These are phyloP conservation scores for Capsicum rhomboideum DNA, from an alignment of 257 asterid species.

Conservation along the genomic window DNA sequence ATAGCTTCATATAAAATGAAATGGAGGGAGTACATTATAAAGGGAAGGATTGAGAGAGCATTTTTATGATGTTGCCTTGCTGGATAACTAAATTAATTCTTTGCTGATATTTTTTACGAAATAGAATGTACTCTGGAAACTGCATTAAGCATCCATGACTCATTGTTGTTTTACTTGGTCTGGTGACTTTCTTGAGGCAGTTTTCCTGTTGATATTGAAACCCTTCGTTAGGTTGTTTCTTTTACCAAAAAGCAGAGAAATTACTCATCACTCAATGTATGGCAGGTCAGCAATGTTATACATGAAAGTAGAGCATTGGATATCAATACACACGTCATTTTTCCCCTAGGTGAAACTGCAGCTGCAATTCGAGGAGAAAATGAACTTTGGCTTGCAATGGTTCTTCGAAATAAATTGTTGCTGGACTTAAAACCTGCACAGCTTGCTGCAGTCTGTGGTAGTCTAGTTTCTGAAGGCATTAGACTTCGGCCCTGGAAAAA, in stretches of 20 bases:
- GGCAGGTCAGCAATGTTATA: conserved; percentile 89
- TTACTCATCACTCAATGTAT: conserved; percentile 10
- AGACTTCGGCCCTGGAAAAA: conserved; percentile 88
- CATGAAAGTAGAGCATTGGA: conserved; percentile 96
- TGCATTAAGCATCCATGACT: background rate
- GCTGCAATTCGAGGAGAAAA: conserved; percentile 98
- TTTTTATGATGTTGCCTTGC: background rate
- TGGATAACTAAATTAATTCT: background rate
- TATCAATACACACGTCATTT: conserved; percentile 67
- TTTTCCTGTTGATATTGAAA: background rate
- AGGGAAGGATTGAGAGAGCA: background rate
- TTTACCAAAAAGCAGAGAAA: background rate
- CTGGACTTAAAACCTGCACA: conserved; percentile 86
- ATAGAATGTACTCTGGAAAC: background rate
- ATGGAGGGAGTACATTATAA: background rate
- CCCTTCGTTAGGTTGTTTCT: background rate
- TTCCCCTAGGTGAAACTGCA: conserved; percentile 98
- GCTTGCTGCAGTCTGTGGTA: conserved; percentile 92
- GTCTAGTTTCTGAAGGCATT: conserved; percentile 92
- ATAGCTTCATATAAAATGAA: background rate
- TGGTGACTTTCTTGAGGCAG: background rate
- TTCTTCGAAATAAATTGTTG: conserved; percentile 76
- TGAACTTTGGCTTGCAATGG: conserved; percentile 95
- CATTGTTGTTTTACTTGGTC: background rate
- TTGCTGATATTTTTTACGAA: background rate